These are phyloP conservation scores for Heliamphora pulchella DNA, from an alignment of 179 eudicot genomes.

Conservation along the genomic window DNA sequence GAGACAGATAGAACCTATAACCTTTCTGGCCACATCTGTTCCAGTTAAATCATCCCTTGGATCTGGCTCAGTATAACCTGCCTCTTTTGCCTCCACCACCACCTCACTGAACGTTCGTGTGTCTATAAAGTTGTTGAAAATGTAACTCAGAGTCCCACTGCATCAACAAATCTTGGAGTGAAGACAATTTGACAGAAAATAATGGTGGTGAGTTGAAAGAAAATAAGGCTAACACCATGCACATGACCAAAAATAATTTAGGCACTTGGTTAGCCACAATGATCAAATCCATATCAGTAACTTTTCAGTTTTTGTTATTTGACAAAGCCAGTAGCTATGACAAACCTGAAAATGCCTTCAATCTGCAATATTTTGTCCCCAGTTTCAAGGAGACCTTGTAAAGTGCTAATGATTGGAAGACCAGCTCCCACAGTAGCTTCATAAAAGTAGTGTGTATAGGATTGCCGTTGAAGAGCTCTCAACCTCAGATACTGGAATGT, in stretches of 20 bases:
- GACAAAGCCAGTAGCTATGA: background rate
- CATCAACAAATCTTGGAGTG: slow-evolving; percentile 18
- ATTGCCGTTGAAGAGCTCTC: slow-evolving; percentile 84
- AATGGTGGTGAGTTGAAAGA: background rate
- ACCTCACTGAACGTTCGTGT: slow-evolving; percentile 70
- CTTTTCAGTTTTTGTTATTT: background rate
- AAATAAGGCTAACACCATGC: background rate
- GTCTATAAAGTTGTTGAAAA: slow-evolving; percentile 74
- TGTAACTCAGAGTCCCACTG: slow-evolving; percentile 98
- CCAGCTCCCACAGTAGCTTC: slow-evolving; percentile 99
- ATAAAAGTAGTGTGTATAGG: slow-evolving; percentile 94
- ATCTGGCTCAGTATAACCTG: slow-evolving; percentile 97
- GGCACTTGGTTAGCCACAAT: background rate
- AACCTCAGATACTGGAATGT: slow-evolving; percentile 68
- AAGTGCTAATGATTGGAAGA: slow-evolving; percentile 91
- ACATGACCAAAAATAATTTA: background rate
- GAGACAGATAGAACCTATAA: slow-evolving; percentile 16
- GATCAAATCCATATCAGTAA: background rate
- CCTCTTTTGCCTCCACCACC: slow-evolving; percentile 75
- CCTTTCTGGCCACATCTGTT: slow-evolving; percentile 98
- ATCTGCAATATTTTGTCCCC: slow-evolving; percentile 86
- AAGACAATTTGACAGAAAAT: slow-evolving; percentile 10
- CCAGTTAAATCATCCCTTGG: slow-evolving; percentile 99
- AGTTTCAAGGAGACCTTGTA: slow-evolving; percentile 91
- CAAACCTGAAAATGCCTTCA: slow-evolving; percentile 94